Percentiles rank a stretch among this genome's conserved stretches.
These are phyloP conservation scores for Clonostachys rosea DNA, from an alignment of 2,329 filamentous ascomycete genomes.

Conservation along the genomic window DNA sequence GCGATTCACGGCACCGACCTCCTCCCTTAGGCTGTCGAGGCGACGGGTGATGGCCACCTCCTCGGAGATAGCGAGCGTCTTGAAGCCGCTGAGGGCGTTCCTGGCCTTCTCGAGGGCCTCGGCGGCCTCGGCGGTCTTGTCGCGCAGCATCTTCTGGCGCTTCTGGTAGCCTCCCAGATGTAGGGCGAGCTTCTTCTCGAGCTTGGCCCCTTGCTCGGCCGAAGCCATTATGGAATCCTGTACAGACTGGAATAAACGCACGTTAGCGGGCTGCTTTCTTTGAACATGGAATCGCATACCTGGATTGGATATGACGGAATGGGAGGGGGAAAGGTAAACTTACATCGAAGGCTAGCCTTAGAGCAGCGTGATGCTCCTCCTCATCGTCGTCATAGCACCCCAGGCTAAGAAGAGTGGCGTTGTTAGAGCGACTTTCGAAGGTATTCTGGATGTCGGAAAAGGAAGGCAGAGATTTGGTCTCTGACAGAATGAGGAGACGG, in stretches of 20 bases:
- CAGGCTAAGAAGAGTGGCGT: slow-evolving; percentile 68
- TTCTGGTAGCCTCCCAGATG: slow-evolving; percentile 89
- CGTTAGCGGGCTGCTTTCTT: slow-evolving; percentile 7
- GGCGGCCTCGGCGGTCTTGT: slow-evolving; percentile 74
- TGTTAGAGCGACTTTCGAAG: slow-evolving; percentile 48
- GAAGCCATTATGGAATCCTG: slow-evolving; percentile 69
- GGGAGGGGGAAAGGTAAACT: slow-evolving; percentile 23
- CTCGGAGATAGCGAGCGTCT: slow-evolving; percentile 73
- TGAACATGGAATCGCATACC: background rate
- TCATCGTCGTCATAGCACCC: slow-evolving; percentile 76
- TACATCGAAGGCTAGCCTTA: slow-evolving; percentile 72
- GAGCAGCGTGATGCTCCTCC: slow-evolving; percentile 57
- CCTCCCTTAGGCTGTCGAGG: slow-evolving; percentile 72
- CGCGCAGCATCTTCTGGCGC: slow-evolving; percentile 72
- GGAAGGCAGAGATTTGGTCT: slow-evolving; percentile 49
- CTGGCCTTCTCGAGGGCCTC: slow-evolving; percentile 70
- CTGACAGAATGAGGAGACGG: slow-evolving; percentile 69
- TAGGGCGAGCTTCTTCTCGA: slow-evolving; percentile 88
- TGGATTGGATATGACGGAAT: background rate
- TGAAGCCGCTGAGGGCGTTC: slow-evolving; percentile 68
- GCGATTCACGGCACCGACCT: slow-evolving; percentile 74
- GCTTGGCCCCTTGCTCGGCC: slow-evolving; percentile 77
- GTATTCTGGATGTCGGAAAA: slow-evolving; percentile 45
- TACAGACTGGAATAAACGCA: slow-evolving; percentile 43
- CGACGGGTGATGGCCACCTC: slow-evolving; percentile 69